Base-by-base conservation (phyloP, 768 basidiomycete genomes). In the Astraeus odoratus region DNA sequence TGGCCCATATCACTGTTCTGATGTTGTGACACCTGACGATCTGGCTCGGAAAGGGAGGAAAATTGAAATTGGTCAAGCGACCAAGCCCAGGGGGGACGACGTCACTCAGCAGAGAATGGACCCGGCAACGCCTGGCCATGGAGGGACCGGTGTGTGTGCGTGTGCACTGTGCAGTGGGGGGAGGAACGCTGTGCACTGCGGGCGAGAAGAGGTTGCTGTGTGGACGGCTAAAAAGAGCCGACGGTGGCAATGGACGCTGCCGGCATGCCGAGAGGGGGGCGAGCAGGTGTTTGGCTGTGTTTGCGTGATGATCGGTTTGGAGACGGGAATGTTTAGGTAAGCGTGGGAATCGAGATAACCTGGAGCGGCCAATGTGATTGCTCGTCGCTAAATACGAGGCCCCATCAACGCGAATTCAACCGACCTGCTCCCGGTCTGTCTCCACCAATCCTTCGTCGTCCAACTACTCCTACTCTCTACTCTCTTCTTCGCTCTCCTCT, bases 321-420 rank as follows among this genome's bases (percentile, higher is more conserved):
- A 43, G 39, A 58, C 49, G 57, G 52, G 46, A 50, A 47, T 20
- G 37, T 43, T 54, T 47, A 44, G 3, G 57, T 62, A 54, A 55
- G 19, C 51, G 56, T 61, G 61, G 49, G 58, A 63, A 49, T 35
- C 9, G 39, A 34, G 23, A 36, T 19, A 33, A 18, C 15, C 44
- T 38, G 48, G 50, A 50, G 55, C 55, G 56, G 51, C 20, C 30
- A 48, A 42, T n/a, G 37, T 18, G 2, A 16, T 9, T 42, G 34
- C 25, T 35, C 42, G 51, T 51, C n/a, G 52, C 59, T 64, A 62
- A 64, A 64, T 62, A 61, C 57, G 39, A 64, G 60, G 38, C 37
- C 42, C 41, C 37, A 48, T 45, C 48, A 20, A 29, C 24, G 27
- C 22, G 16, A 18, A 18, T 2, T 3, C 7, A 35, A n/a, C 4